Evolutionary conservation across 371 early-diverging fungal species (phyloP).

Genomic region (Mucor racemosus): DNA sequence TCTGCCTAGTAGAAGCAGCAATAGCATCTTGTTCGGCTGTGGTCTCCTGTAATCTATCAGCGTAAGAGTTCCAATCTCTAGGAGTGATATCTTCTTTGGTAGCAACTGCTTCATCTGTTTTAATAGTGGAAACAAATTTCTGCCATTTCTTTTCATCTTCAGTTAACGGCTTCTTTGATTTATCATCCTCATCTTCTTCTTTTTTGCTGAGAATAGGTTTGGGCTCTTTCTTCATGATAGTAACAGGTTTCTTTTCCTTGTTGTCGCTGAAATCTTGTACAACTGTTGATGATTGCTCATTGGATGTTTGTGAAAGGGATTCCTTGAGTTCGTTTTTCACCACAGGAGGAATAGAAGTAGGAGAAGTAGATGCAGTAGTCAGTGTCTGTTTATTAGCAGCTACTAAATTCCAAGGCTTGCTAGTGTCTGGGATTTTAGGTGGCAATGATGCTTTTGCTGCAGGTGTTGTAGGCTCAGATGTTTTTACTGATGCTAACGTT

Average conservation of each 20-base stretch:
- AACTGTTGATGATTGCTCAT: neutral
- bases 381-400: constrained; percentile 12
- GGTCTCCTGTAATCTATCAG: constrained; percentile 15
- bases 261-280: neutral
- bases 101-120: neutral
- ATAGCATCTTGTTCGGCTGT: neutral
- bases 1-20: neutral
- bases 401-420: constrained; percentile 28
- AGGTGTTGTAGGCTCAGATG: neutral
- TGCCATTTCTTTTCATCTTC: constrained; percentile 33
- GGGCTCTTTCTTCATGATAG: neutral
- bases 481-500: no score
- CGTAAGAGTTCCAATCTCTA: constrained; percentile 28
- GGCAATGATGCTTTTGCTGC: neutral
- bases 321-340: neutral
- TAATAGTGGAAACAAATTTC: constrained; percentile 16
- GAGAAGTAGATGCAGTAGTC: neutral
- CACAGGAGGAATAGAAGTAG: neutral
- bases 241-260: neutral
- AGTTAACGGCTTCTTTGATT: neutral
- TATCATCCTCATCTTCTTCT: neutral
- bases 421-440: constrained; percentile 10
- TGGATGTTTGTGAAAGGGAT: neutral
- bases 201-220: neutral
- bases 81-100: neutral